Evolutionary conservation across 2,329 filamentous ascomycete species (phyloP).

Genomic region (Aspergillus texensis): DNA sequence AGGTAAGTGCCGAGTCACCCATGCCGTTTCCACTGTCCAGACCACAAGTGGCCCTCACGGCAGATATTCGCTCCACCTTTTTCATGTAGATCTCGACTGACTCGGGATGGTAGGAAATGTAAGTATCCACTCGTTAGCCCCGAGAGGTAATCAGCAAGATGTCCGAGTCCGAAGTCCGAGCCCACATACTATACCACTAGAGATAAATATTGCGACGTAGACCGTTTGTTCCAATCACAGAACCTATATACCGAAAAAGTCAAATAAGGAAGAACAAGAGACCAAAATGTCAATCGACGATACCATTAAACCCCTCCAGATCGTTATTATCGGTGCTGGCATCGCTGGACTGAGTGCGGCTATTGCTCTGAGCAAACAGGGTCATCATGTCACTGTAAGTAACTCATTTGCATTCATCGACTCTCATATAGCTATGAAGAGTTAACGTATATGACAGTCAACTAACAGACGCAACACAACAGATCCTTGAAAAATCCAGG

Average conservation of each 20-base stretch:
- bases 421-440: background rate
- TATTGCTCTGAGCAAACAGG: constrained; percentile 36
- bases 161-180: constrained; percentile 9
- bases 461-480: background rate
- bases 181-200: background rate
- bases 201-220: background rate
- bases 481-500: constrained; percentile 34
- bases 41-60: background rate
- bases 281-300: background rate
- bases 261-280: background rate
- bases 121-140: background rate
- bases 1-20: background rate
- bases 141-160: background rate
- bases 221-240: background rate
- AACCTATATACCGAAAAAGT: background rate
- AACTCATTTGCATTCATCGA: too few species aligned
- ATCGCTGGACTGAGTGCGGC: constrained; percentile 38
- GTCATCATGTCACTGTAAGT: constrained; percentile 36
- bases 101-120: background rate
- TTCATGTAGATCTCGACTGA: background rate
- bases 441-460: background rate
- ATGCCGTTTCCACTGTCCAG: background rate
- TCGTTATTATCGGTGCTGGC: constrained; percentile 36
- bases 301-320: constrained; percentile 14
- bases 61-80: background rate